These are phyloP conservation scores for Sonneratia alba DNA, from an alignment of 345 rosid species.

Conservation along the genomic window DNA sequence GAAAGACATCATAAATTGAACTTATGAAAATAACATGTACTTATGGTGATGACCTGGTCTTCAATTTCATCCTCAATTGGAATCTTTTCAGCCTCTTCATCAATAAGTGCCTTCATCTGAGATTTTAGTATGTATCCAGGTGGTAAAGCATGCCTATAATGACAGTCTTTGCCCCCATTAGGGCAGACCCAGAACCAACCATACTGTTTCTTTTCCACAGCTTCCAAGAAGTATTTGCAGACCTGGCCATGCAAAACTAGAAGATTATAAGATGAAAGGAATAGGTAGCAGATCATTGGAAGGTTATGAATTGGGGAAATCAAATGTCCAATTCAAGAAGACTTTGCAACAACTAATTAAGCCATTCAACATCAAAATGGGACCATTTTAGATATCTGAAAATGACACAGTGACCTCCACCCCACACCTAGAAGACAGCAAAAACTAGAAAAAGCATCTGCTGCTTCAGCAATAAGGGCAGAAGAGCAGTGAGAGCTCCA, in stretches of 20 bases:
- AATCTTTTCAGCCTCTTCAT: conserved; percentile 69
- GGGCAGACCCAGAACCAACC: conserved; percentile 98
- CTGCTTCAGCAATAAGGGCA: neutral
- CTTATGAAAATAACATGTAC: neutral
- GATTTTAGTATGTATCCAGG: conserved; percentile 87
- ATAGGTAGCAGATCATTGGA: neutral
- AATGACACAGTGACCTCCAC: neutral
- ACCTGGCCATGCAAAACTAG: conserved; percentile 34
- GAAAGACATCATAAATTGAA: neutral
- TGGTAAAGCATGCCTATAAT: conserved; percentile 95
- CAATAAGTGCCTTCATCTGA: conserved; percentile 94
- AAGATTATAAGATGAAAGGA: neutral
- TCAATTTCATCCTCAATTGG: conserved; percentile 90
- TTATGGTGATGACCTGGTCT: conserved; percentile 46
- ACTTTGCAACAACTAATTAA: neutral
- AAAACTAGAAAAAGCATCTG: neutral
- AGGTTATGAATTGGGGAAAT: neutral
- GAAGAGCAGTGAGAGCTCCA: neutral
- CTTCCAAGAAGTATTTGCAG: conserved; percentile 91
- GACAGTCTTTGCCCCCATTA: conserved; percentile 77
- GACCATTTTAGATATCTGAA: neutral
- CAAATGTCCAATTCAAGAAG: neutral
- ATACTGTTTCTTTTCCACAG: conserved; percentile 93
- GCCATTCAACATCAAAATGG: neutral
- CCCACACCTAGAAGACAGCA: neutral